Conservation (phyloP, 2,329 filamentous ascomycete genomes). For the Truncatella angustata region DNA sequence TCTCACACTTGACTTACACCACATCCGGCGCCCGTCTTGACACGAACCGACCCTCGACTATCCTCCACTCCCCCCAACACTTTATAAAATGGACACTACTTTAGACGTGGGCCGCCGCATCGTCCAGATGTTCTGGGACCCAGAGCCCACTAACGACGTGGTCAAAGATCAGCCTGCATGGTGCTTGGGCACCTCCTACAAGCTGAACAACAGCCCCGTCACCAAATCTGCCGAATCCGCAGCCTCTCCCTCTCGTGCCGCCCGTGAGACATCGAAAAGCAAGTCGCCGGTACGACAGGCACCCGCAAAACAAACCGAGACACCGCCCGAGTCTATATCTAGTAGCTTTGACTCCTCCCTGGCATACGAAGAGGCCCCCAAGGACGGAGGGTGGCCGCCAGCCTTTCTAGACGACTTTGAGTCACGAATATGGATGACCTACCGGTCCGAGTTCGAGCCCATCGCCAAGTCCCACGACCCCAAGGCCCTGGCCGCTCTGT, state of each 20-base stretch:
- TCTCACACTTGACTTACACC: too few species aligned
- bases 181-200: constrained; percentile 67
- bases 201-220: constrained; percentile 31
- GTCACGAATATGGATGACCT: constrained; percentile 93
- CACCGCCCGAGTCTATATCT: constrained; percentile 46
- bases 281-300: constrained; percentile 7
- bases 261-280: background rate
- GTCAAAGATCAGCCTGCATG: constrained; percentile 70
- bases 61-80: background rate
- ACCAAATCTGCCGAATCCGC: background rate
- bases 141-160: constrained; percentile 78
- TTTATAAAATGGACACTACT: constrained; percentile 35
- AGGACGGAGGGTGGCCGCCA: constrained; percentile 71
- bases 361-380: constrained; percentile 43
- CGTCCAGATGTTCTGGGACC: constrained; percentile 90
- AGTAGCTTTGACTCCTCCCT: constrained; percentile 53
- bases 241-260: background rate
- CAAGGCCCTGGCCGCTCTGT: constrained; percentile 68
- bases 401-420: constrained; percentile 91
- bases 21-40: too few species aligned
- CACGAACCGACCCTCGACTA: background rate
- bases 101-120: constrained; percentile 78
- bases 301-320: constrained; percentile 36
- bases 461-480: constrained; percentile 80
- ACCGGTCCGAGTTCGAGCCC: constrained; percentile 79